Conservation (phyloP, 306 rosid species). For the Citrullus mucosospermus region DNA sequence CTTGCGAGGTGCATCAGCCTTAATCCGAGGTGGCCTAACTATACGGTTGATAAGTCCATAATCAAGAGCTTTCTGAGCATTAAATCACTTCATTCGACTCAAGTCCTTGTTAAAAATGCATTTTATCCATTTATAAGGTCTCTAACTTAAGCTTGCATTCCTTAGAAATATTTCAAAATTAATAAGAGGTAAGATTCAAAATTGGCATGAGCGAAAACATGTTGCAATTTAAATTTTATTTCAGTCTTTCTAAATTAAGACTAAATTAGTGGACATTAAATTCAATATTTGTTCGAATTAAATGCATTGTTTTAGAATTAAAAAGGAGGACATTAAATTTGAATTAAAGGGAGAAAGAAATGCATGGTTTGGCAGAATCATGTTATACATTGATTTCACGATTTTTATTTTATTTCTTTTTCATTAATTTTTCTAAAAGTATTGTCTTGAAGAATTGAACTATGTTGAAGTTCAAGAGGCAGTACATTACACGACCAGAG, state of each 20-base stretch:
- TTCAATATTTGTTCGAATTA: too few species aligned
- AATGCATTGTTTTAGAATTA: too few species aligned
- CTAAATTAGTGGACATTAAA: too few species aligned
- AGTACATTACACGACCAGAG: neutral
- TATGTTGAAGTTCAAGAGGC: conserved; percentile 38
- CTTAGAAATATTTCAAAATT: neutral
- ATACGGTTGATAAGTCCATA: conserved; percentile 81
- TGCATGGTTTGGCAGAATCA: too few species aligned
- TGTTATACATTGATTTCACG: too few species aligned
- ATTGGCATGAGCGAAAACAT: neutral
- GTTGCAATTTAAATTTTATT: neutral
- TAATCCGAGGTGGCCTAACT: conserved; percentile 65
- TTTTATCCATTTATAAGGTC: conserved; percentile 1
- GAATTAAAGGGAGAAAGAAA: too few species aligned
- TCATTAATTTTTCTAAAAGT: too few species aligned
- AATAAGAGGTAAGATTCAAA: neutral
- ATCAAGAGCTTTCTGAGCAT: conserved; percentile 77
- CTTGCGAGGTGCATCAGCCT: conserved; percentile 64
- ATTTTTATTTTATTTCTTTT: too few species aligned
- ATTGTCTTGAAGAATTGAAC: conserved; percentile 31
- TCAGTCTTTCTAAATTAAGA: neutral
- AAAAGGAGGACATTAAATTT: too few species aligned
- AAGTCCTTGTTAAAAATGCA: conserved; percentile 59
- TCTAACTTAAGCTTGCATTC: neutral
- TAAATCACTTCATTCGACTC: conserved; percentile 52